Conservation (phyloP, 169 alveolate species). For the Plasmodium cynomolgi region DNA sequence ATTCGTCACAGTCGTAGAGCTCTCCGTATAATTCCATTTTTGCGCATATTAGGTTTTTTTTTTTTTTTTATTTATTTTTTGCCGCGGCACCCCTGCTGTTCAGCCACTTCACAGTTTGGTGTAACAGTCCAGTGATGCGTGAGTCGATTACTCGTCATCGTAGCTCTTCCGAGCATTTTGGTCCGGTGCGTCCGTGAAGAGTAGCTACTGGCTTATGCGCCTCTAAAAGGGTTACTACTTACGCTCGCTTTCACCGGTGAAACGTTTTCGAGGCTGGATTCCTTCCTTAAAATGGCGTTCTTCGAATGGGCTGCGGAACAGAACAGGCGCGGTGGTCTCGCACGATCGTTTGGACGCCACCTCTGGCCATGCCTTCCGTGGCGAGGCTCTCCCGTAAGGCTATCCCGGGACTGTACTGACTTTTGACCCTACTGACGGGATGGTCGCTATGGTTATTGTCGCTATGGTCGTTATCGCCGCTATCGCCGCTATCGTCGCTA, state of each 20-base stretch:
- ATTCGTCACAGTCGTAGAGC: constrained; percentile 30
- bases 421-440: neutral
- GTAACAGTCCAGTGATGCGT: neutral
- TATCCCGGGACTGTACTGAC: neutral
- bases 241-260: neutral
- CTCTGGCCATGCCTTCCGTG: neutral
- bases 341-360: neutral
- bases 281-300: neutral
- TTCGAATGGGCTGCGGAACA: neutral
- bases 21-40: constrained; percentile 48
- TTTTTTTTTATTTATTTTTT: neutral
- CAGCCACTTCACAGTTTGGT: neutral
- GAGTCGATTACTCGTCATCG: neutral
- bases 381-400: neutral
- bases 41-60: neutral
- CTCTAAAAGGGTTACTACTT: neutral
- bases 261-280: neutral
- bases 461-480: neutral
- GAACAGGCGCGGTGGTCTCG: neutral
- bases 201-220: neutral
- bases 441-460: neutral
- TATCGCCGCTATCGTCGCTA: neutral
- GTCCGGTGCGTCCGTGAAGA: neutral
- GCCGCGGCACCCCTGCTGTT: neutral
- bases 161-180: neutral